phyloP scores from a whole-genome alignment of 768 basidiomycete genomes.

The Serpula lacrymans region DNA sequence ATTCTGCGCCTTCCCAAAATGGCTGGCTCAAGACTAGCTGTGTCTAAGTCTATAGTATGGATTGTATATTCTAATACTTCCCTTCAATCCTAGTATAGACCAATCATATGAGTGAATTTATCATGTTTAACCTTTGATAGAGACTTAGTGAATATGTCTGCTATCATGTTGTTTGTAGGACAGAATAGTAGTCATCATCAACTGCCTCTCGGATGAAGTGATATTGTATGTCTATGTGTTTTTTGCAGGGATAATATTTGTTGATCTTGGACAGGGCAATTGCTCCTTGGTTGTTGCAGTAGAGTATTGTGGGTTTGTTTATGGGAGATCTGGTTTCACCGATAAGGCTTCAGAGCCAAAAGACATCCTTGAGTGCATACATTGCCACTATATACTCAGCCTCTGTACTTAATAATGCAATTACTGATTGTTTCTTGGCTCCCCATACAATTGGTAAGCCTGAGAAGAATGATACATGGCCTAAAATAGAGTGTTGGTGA shows the following conservation, averaged over 20 bases:
- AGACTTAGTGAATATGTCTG: slow-evolving; percentile 29
- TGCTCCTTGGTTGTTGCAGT: slow-evolving; percentile 29
- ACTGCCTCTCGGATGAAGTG: slow-evolving; percentile 29
- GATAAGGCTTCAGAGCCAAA: slow-evolving; percentile 25
- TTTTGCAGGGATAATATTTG: slow-evolving; percentile 24
- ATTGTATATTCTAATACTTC: too few species aligned
- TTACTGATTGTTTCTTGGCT: slow-evolving; percentile 28
- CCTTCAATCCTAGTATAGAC: too few species aligned
- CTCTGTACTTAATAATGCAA: slow-evolving; percentile 31
- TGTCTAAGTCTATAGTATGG: too few species aligned
- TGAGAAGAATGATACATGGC: too few species aligned
- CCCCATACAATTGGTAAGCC: slow-evolving; percentile 35
- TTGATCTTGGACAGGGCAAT: slow-evolving; percentile 20
- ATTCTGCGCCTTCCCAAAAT: too few species aligned
- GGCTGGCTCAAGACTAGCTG: too few species aligned
- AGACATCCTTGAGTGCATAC: slow-evolving; percentile 24
- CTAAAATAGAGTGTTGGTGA: slow-evolving; percentile 22
- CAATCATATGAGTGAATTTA: too few species aligned
- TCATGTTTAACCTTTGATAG: too few species aligned
- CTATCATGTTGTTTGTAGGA: slow-evolving; percentile 18
- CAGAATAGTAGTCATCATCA: slow-evolving; percentile 10
- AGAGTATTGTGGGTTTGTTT: slow-evolving; percentile 8
- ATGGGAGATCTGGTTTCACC: slow-evolving; percentile 10
- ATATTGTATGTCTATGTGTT: slow-evolving; percentile 33
- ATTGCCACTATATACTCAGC: slow-evolving; percentile 36